Percentiles rank a stretch among this genome's conserved stretches.
These are phyloP conservation scores for Argentina anserina DNA, from an alignment of 306 rosid species.

Conservation along the genomic window DNA sequence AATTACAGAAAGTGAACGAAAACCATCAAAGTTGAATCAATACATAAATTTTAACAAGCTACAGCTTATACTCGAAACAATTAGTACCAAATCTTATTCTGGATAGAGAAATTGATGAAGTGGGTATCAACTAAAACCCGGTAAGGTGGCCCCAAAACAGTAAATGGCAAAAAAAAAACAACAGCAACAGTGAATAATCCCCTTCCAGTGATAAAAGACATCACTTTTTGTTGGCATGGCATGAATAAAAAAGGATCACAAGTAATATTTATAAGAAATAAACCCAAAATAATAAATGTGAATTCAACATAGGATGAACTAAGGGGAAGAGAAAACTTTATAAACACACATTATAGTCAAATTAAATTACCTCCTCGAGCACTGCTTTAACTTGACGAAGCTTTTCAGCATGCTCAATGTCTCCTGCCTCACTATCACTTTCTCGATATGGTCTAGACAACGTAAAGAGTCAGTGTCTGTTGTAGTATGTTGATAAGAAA, in stretches of 20 bases:
- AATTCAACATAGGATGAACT: not conserved
- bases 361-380: conserved; percentile 80
- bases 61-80: no score
- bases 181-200: no score
- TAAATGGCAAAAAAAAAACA: no score
- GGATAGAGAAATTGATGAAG: conserved; percentile 93
- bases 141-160: conserved; percentile 86
- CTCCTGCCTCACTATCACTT: conserved; percentile 94
- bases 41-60: no score
- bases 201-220: no score
- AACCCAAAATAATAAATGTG: not conserved
- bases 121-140: conserved; percentile 84
- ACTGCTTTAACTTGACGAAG: conserved; percentile 99
- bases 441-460: conserved; percentile 70
- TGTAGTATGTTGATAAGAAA: no score
- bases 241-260: not conserved
- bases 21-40: no score
- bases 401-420: conserved; percentile 95
- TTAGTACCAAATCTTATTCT: conserved; percentile 54
- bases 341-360: conserved; percentile 10
- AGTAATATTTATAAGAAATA: not conserved
- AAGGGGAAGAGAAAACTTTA: not conserved
- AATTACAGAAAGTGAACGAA: conserved; percentile 39
- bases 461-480: conserved; percentile 21
- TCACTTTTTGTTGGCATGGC: not conserved